Evolutionary conservation across 805 yeast genomes (phyloP), one percentile per base, ranked within the genome.

Genomic region (Wickerhamiella siamensis): DNA sequence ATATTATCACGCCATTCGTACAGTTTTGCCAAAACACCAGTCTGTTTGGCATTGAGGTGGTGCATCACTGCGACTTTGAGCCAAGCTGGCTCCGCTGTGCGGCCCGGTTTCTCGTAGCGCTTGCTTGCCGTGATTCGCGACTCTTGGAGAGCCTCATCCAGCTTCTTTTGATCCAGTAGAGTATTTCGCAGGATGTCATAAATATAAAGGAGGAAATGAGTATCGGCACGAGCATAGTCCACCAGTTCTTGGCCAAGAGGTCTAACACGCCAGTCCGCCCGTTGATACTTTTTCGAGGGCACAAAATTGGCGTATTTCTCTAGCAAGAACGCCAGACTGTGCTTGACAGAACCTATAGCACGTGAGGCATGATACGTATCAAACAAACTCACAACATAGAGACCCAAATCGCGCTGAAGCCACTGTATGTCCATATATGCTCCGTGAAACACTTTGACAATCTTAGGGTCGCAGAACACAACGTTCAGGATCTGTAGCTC

Each of bases 391-490:
- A 91, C 98, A 4, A 91, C 64, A 53, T 91, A 91, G 8, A 91
- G 60, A 0, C 99, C 99, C 43, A 91, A 68, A 56, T 91, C 98
- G 48, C 97, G 69, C 63, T 91, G 99, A 29, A 91, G 66, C 99
- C 99, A 91, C 36, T 84, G 77, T 3, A 91, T 81, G 66, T 91
- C 99, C 94, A 84, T 86, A 51, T 75, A 78, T 0, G 98, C 95
- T 46, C 99, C 99, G 59, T 91, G 99, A 50, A 91, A 75, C 1
- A 91, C 93, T 56, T 91, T 91, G 22, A 83, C 65, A 26, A 88
- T 77, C 4, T 62, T 51, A 0, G 97, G 96, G 59, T 91, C 66
- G 2, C 96, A 71, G 49, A 88, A 84, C 1, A 88, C 73, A 35
- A 63, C 66, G 61, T 91, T 91, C 43, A 91, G 63, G 1, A 60